These are phyloP conservation scores for Coemansia sp. DNA, from an alignment of 192 early-diverging fungal species.

Conservation along the genomic window DNA sequence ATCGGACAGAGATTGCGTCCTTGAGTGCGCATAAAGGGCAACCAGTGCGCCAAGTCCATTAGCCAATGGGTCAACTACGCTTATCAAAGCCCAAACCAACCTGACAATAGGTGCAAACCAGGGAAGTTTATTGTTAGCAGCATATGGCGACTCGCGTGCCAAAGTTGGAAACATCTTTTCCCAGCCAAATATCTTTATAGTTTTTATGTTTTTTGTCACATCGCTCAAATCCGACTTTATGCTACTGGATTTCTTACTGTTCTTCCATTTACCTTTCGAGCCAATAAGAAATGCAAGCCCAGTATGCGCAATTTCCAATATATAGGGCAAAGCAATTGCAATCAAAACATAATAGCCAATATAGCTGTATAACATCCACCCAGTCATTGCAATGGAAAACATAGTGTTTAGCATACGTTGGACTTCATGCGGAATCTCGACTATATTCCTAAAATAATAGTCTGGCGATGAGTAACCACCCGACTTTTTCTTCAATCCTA, in stretches of 20 bases:
- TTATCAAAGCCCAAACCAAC: neutral
- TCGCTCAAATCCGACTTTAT: neutral
- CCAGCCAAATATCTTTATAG: constrained; percentile 45
- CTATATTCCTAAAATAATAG: neutral
- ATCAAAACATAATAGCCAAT: constrained; percentile 27
- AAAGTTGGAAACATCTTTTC: constrained; percentile 17
- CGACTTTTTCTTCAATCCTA: constrained; percentile 4
- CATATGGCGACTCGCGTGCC: neutral
- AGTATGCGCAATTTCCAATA: neutral
- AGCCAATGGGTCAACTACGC: neutral
- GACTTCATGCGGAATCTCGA: neutral
- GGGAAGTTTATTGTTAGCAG: neutral
- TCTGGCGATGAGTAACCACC: neutral
- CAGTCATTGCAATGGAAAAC: neutral
- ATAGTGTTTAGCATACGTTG: neutral
- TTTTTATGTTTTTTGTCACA: constrained; percentile 15
- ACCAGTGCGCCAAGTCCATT: neutral
- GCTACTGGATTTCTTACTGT: neutral
- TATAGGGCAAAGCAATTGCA: neutral
- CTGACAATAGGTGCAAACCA: constrained; percentile 19
- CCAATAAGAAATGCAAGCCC: constrained; percentile 2
- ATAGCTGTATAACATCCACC: constrained; percentile 13
- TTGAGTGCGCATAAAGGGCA: neutral
- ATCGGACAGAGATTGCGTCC: no score
- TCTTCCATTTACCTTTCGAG: neutral